Evolutionary conservation across 2,329 filamentous ascomycete species (phyloP).

Genomic region (Exophiala xenobiotica): DNA sequence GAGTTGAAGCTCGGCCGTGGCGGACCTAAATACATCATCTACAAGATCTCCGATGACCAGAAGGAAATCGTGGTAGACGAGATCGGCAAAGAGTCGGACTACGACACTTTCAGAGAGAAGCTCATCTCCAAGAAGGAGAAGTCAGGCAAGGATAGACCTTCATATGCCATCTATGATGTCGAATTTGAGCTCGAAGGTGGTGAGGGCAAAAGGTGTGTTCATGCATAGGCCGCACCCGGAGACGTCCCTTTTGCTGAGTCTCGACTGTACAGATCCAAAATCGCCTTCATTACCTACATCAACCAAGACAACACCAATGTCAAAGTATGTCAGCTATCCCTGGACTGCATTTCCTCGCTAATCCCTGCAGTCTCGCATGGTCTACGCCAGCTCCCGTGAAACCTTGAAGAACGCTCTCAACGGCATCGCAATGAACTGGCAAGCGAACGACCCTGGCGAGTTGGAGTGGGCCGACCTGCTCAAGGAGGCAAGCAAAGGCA

Average conservation of each 20-base stretch:
- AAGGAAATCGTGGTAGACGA: slow-evolving; percentile 51
- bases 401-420: slow-evolving; percentile 50
- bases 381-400: slow-evolving; percentile 52
- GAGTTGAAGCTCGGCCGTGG: slow-evolving; percentile 47
- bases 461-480: slow-evolving; percentile 36
- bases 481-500: slow-evolving; percentile 36
- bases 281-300: slow-evolving; percentile 48
- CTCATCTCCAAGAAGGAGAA: slow-evolving; percentile 44
- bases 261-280: slow-evolving; percentile 45
- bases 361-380: slow-evolving; percentile 45
- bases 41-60: slow-evolving; percentile 53
- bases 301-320: slow-evolving; percentile 32
- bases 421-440: slow-evolving; percentile 36
- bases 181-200: slow-evolving; percentile 49
- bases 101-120: slow-evolving; percentile 49
- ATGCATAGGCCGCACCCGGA: background rate
- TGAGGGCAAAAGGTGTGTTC: slow-evolving; percentile 49
- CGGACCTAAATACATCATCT: slow-evolving; percentile 52
- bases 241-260: background rate
- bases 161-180: slow-evolving; percentile 53
- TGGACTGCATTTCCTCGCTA: slow-evolving; percentile 19
- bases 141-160: slow-evolving; percentile 45
- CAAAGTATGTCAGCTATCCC: slow-evolving; percentile 24
- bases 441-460: slow-evolving; percentile 37
- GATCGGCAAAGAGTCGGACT: slow-evolving; percentile 44